Percentiles rank a stretch among this genome's conserved stretches.
phyloP scores from a whole-genome alignment of 2,329 filamentous ascomycete species.

The Thermothelomyces thermophilus region DNA sequence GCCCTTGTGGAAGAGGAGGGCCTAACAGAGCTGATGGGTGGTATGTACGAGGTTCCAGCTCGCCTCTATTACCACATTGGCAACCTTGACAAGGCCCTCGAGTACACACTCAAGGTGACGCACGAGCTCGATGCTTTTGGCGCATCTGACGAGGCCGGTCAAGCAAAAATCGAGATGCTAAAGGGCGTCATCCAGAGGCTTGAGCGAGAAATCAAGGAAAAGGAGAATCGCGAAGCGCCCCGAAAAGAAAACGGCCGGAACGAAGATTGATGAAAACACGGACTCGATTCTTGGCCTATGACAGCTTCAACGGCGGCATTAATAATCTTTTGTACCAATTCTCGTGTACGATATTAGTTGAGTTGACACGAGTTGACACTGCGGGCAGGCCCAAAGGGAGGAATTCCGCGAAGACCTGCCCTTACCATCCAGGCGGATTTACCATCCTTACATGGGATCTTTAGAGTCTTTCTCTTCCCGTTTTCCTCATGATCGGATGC shows the following conservation, averaged over 20 bases:
- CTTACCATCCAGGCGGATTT: too few relatives aligned
- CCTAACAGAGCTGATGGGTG: slow-evolving; percentile 15
- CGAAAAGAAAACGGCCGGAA: background rate
- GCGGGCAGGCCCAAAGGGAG: too few relatives aligned
- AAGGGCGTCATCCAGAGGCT: slow-evolving; percentile 9
- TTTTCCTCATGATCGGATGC: too few relatives aligned
- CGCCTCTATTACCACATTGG: slow-evolving; percentile 21
- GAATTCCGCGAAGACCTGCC: too few relatives aligned
- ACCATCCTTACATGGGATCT: too few relatives aligned
- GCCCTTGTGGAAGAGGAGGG: slow-evolving; percentile 16
- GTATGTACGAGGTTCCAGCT: slow-evolving; percentile 21
- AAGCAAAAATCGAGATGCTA: slow-evolving; percentile 13
- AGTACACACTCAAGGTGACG: slow-evolving; percentile 14
- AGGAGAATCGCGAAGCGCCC: background rate
- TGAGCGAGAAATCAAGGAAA: slow-evolving; percentile 10
- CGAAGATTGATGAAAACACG: background rate
- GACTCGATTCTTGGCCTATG: too few relatives aligned
- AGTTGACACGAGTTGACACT: too few relatives aligned
- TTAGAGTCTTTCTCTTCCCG: too few relatives aligned
- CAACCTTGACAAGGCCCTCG: slow-evolving; percentile 18
- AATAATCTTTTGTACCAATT: too few relatives aligned
- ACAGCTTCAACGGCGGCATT: too few relatives aligned
- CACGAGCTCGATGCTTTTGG: slow-evolving; percentile 15
- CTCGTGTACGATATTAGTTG: too few relatives aligned
- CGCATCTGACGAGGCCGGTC: slow-evolving; percentile 5